These are phyloP conservation scores for Aspergillus affinis DNA, from an alignment of 495 filamentous ascomycete genomes.

Conservation along the genomic window DNA sequence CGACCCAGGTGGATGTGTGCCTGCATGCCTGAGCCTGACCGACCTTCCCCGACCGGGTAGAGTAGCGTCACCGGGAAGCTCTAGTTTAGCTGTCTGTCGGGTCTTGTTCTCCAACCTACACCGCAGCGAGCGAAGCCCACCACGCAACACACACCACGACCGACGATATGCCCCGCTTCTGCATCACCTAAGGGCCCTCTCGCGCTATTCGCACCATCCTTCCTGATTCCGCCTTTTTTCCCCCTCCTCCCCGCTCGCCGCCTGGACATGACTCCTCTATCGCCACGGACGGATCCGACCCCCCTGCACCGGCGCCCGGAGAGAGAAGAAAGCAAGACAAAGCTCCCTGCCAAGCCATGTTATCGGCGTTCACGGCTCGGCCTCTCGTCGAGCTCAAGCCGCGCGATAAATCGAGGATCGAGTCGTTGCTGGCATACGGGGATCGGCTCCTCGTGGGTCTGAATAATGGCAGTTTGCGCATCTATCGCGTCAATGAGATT, in stretches of 20 bases:
- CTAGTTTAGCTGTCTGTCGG: neutral
- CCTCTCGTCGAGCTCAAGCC: conserved; percentile 94
- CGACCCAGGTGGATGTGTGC: neutral
- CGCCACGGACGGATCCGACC: too few relatives aligned
- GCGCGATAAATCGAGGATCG: conserved; percentile 93
- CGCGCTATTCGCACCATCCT: too few relatives aligned
- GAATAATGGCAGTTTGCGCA: conserved; percentile 81
- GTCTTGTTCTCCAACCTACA: neutral
- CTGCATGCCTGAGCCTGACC: neutral
- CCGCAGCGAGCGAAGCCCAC: neutral
- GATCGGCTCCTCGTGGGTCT: conserved; percentile 89
- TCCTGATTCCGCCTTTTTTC: too few relatives aligned
- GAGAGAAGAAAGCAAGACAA: neutral
- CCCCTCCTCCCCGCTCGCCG: too few relatives aligned
- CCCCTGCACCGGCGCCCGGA: conserved; percentile 8
- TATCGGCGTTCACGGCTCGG: conserved; percentile 95
- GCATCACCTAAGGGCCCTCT: too few relatives aligned
- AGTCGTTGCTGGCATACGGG: conserved; percentile 87
- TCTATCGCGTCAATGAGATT: conserved; percentile 85
- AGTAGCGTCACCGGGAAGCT: neutral
- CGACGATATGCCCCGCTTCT: too few relatives aligned
- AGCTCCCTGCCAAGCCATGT: conserved; percentile 59
- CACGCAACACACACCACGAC: too few relatives aligned
- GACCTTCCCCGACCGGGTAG: neutral
- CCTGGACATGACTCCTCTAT: conserved; percentile 19